phyloP scores from a whole-genome alignment of 371 early-diverging fungal genomes.

The Mortierella sp. region DNA sequence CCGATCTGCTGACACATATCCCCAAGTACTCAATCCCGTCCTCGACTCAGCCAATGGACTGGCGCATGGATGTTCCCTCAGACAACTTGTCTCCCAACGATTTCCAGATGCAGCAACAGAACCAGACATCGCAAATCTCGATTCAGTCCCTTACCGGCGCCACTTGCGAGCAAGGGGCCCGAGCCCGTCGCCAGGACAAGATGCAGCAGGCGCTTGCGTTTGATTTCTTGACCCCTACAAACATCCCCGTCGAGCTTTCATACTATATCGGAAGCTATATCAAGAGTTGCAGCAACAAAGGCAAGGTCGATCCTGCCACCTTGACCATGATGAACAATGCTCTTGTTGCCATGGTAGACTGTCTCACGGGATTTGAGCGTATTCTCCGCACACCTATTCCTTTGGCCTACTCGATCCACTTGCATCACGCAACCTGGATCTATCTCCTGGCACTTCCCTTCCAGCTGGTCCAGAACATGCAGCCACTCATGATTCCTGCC shows the following conservation, averaged over 20 bases:
- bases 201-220: slow-evolving; percentile 30
- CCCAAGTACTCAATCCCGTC: slow-evolving; percentile 55
- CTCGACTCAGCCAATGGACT: slow-evolving; percentile 48
- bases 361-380: slow-evolving; percentile 76
- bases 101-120: background rate
- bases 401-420: slow-evolving; percentile 83
- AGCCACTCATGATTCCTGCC: slow-evolving; percentile 53
- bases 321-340: slow-evolving; percentile 52
- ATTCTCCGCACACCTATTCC: slow-evolving; percentile 87
- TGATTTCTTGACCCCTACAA: slow-evolving; percentile 52
- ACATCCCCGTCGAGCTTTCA: slow-evolving; percentile 61
- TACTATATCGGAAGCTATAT: slow-evolving; percentile 59
- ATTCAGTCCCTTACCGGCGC: background rate
- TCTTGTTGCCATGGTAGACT: slow-evolving; percentile 57
- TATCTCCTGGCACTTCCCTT: slow-evolving; percentile 78
- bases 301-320: slow-evolving; percentile 43
- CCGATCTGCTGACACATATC: slow-evolving; percentile 43
- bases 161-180: background rate
- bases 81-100: background rate
- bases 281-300: slow-evolving; percentile 36
- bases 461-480: slow-evolving; percentile 63
- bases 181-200: slow-evolving; percentile 14
- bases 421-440: slow-evolving; percentile 75
- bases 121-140: background rate
- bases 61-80: slow-evolving; percentile 38